Evolutionary conservation across 306 rosid species (phyloP).

Genomic region (Quercus parvula): DNA sequence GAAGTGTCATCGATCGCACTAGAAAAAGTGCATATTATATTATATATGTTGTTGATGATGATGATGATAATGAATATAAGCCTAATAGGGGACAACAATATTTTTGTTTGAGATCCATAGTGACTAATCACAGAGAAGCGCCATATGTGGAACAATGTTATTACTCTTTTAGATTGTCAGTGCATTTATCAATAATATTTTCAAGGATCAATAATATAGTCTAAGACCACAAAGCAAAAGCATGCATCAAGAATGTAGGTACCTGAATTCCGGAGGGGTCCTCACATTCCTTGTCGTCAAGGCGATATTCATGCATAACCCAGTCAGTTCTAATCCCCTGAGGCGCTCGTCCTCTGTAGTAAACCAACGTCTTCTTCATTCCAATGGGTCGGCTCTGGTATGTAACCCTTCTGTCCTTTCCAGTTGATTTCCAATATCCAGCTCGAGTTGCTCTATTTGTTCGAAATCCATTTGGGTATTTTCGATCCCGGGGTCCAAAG

Average conservation of each 20-base stretch:
- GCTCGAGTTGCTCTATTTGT: constrained; percentile 97
- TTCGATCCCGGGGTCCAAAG: constrained; percentile 91
- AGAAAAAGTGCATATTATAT: no score
- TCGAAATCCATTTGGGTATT: constrained; percentile 93
- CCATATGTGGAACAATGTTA: not conserved
- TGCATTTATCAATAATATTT: no score
- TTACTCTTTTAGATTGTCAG: not conserved
- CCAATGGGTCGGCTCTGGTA: constrained; percentile 79
- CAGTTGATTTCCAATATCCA: constrained; percentile 97
- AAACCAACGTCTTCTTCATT: constrained; percentile 96
- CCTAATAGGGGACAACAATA: no score
- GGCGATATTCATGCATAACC: constrained; percentile 99
- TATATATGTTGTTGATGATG: no score
- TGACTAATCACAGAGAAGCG: no score
- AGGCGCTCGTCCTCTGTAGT: constrained; percentile 96
- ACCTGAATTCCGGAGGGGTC: constrained; percentile 76
- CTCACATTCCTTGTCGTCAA: constrained; percentile 76
- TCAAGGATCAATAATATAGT: no score
- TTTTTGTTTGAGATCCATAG: no score
- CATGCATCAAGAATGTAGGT: not conserved
- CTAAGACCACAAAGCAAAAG: no score
- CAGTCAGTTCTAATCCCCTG: constrained; percentile 94
- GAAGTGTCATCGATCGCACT: no score
- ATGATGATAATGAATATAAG: no score
- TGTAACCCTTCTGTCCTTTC: constrained; percentile 78